phyloP scores from a whole-genome alignment of 1,139 yeast genomes.

The Yamadazyma jaroonii region DNA sequence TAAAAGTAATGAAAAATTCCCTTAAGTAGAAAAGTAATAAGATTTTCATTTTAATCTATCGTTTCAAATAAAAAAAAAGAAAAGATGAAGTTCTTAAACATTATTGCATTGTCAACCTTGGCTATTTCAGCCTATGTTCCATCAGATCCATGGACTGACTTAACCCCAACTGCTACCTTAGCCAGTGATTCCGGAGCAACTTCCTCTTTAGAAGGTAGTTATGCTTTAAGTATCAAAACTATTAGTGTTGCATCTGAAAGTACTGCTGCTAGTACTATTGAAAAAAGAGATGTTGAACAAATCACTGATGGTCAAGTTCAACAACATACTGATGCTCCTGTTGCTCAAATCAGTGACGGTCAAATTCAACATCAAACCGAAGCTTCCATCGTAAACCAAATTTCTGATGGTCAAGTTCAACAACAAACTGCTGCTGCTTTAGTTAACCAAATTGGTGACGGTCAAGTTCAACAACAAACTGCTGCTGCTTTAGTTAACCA shows the following conservation, averaged over 20 bases:
- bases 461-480: slow-evolving; percentile 41
- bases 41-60: not conserved
- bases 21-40: slow-evolving; percentile 2
- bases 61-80: not conserved
- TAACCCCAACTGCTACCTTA: slow-evolving; percentile 33
- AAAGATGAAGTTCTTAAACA: slow-evolving; percentile 10
- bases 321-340: slow-evolving; percentile 26
- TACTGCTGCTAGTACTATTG: slow-evolving; percentile 12
- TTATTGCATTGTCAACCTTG: slow-evolving; percentile 3
- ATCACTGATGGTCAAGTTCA: slow-evolving; percentile 41
- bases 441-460: slow-evolving; percentile 37
- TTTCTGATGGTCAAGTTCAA: slow-evolving; percentile 36
- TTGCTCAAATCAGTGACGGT: slow-evolving; percentile 34
- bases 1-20: slow-evolving; percentile 3
- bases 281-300: slow-evolving; percentile 18
- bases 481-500: slow-evolving; percentile 31
- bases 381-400: slow-evolving; percentile 27
- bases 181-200: slow-evolving; percentile 21
- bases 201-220: slow-evolving; percentile 16
- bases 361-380: slow-evolving; percentile 31
- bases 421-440: slow-evolving; percentile 26
- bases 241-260: slow-evolving; percentile 22
- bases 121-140: slow-evolving; percentile 17
- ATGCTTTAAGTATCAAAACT: slow-evolving; percentile 18
- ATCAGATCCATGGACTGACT: slow-evolving; percentile 22